Evolutionary conservation across 2,329 filamentous ascomycete genomes (phyloP), one percentile per base, ranked within the genome.

Genomic region (Alternaria hordeiaustralica): DNA sequence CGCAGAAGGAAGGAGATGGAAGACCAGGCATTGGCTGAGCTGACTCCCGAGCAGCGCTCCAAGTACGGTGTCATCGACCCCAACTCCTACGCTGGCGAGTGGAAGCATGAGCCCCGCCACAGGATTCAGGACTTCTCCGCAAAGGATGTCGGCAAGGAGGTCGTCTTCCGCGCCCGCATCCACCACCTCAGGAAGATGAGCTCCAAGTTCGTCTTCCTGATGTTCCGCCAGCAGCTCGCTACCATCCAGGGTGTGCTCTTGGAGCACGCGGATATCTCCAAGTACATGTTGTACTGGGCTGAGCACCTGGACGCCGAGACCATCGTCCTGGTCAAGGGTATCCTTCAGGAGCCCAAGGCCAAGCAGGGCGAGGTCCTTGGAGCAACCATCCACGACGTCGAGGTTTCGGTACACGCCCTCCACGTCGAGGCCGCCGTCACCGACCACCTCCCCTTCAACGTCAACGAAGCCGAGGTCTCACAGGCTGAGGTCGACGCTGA

Each of bases 161-260:
- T 93, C 54, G 81, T 82, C 59, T 93, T 94, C 81, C 88, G 88
- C 44, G 91, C 90, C 36, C 87, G 92, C 33, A 84, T 96, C 20
- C 91, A 95, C 78, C 92, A 94, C 60, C 86, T 96, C 62, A 89
- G 94, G 50, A 90, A 91, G 71, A 87, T 97, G 82, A 95, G 93
- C 76, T 87, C 92, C 71, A 90, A 92, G 70, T 85, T 97, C 33
- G 92, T 93, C 72, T 97, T 97, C 79, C 83, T 97, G 46, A 87
- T 97, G 62, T 91, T 97, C 75, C 90, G 94, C 59, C 93, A 97
- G 80, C 91, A 94, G 81, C 89, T 92, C 12, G 86, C 87, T 68
- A 96, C 93, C 23, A 88, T 97, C 55, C 94, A 97, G 79, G 94
- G 93, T 65, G 92, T 97, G 3, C 83, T 97, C 44, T 84, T 88